Evolutionary conservation across 331 rosid species (phyloP).

Genomic region (Telfairia occidentalis): DNA sequence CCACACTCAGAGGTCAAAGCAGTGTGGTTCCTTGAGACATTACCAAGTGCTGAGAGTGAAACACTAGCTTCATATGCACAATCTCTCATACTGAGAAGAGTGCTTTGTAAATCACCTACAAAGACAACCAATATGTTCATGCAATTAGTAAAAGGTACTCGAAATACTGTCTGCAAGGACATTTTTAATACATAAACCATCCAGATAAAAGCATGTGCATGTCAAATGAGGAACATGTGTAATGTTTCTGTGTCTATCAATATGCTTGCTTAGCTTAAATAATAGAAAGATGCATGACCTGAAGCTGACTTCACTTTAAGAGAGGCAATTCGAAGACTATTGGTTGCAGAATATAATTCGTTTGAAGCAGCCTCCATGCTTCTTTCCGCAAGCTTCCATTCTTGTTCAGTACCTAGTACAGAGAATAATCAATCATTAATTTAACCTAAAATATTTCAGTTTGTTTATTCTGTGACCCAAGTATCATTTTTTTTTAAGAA

Average conservation of each 20-base stretch:
- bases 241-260: background rate
- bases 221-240: background rate
- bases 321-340: constrained; percentile 61
- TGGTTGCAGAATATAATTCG: constrained; percentile 60
- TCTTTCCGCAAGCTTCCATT: constrained; percentile 85
- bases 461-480: background rate
- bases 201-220: background rate
- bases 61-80: constrained; percentile 74
- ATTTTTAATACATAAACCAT: background rate
- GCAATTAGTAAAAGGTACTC: constrained; percentile 13
- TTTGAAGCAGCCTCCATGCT: constrained; percentile 83
- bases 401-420: constrained; percentile 79
- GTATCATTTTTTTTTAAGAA: background rate
- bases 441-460: constrained; percentile 13
- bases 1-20: constrained; percentile 97
- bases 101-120: constrained; percentile 71
- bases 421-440: background rate
- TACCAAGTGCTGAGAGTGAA: constrained; percentile 53
- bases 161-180: background rate
- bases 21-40: constrained; percentile 70
- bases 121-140: constrained; percentile 8
- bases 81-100: constrained; percentile 79
- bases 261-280: background rate
- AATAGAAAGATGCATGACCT: constrained; percentile 34
- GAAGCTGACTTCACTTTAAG: constrained; percentile 84